A percentile compares a stretch with the other conserved stretches of the same genome.
phyloP scores from a whole-genome alignment of 2,329 filamentous ascomycete genomes.

The Neocatenulostroma microsporum region DNA sequence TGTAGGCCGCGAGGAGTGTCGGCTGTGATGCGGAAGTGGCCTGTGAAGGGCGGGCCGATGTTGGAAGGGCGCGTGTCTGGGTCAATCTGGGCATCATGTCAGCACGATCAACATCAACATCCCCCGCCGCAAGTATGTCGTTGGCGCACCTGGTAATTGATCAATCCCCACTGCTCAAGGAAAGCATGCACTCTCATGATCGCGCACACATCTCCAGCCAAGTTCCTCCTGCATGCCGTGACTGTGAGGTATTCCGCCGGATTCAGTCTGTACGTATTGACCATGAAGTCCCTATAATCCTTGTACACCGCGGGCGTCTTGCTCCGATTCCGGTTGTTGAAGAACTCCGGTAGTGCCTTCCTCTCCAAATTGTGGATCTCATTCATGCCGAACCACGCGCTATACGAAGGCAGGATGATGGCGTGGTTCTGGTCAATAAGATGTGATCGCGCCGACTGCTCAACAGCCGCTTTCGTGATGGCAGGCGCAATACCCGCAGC shows the following conservation, averaged over 20 bases:
- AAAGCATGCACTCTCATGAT: constrained; percentile 99
- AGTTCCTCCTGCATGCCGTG: constrained; percentile 86
- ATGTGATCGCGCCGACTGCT: constrained; percentile 82
- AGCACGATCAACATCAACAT: constrained; percentile 25
- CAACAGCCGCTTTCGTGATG: constrained; percentile 70
- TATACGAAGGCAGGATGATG: constrained; percentile 95
- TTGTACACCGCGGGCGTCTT: constrained; percentile 97
- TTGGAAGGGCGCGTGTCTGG: constrained; percentile 90
- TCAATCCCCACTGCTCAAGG: constrained; percentile 95
- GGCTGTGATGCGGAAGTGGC: constrained; percentile 91
- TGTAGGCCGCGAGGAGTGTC: constrained; percentile 93
- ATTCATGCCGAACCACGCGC: constrained; percentile 99
- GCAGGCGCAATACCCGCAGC: constrained; percentile 40
- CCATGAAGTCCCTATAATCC: constrained; percentile 99
- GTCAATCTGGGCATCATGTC: constrained; percentile 60
- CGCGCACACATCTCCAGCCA: constrained; percentile 94
- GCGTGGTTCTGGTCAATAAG: constrained; percentile 89
- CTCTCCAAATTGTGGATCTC: constrained; percentile 82
- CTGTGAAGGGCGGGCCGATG: constrained; percentile 92
- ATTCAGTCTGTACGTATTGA: constrained; percentile 96
- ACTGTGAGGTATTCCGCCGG: constrained; percentile 95
- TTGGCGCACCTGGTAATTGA: constrained; percentile 81
- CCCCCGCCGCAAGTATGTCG: neutral
- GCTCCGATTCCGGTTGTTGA: constrained; percentile 96
- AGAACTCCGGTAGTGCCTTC: constrained; percentile 94